A percentile compares a stretch with the other conserved stretches of the same genome.
phyloP scores from a whole-genome alignment of 768 basidiomycete genomes.

The Auricularia cornea region DNA sequence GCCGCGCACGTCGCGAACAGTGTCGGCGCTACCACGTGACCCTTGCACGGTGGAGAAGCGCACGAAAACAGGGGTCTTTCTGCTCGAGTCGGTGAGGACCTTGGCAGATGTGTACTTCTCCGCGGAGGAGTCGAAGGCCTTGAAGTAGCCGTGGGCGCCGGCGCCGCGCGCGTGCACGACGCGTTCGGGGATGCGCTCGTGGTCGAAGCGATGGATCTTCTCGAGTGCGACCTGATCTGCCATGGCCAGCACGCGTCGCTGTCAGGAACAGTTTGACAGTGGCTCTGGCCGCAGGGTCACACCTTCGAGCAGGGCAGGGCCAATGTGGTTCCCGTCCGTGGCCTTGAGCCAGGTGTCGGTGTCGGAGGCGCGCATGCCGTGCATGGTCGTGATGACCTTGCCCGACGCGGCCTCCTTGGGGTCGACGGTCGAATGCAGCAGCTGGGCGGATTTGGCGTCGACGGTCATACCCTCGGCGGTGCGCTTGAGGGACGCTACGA shows the following conservation, averaged over 20 bases:
- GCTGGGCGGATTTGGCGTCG: neutral
- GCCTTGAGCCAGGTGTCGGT: slow-evolving; percentile 64
- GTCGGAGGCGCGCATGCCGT: slow-evolving; percentile 49
- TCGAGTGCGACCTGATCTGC: slow-evolving; percentile 60
- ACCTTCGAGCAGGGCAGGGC: slow-evolving; percentile 64
- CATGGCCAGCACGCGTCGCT: neutral
- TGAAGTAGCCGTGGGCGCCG: slow-evolving; percentile 80
- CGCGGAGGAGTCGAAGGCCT: slow-evolving; percentile 57
- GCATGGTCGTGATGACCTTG: slow-evolving; percentile 41
- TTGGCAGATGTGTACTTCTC: slow-evolving; percentile 62
- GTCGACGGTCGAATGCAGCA: neutral
- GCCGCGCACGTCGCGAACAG: slow-evolving; percentile 76
- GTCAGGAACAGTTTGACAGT: neutral
- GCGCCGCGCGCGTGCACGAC: slow-evolving; percentile 51
- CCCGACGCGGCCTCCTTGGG: neutral
- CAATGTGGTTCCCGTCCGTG: slow-evolving; percentile 37
- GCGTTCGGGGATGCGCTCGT: slow-evolving; percentile 85
- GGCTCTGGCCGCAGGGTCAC: too few relatives aligned
- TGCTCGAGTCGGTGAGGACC: slow-evolving; percentile 63
- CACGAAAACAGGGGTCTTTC: slow-evolving; percentile 68
- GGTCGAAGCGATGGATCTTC: slow-evolving; percentile 75
- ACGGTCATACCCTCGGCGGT: neutral
- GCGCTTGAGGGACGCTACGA: neutral
- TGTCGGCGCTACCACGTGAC: slow-evolving; percentile 70
- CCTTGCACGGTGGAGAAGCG: slow-evolving; percentile 86